Evolutionary conservation across 768 basidiomycete species (phyloP).

Genomic region (Sporobolomyces roseus): DNA sequence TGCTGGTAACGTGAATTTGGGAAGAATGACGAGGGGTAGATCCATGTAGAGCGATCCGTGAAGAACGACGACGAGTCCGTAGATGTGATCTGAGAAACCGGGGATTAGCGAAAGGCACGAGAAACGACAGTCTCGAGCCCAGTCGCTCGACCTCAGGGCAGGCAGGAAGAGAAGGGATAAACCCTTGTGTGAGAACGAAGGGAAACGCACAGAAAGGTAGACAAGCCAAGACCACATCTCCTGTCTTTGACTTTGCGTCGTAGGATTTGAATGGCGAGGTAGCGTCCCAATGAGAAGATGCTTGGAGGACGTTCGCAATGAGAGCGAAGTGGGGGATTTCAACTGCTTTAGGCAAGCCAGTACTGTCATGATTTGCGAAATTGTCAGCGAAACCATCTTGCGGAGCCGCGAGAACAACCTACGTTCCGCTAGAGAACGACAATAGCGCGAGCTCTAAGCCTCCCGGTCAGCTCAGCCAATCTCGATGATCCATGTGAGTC

Average conservation of each 20-base stretch:
- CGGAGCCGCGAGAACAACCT: no score
- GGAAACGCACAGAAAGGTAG: slow-evolving; percentile 20
- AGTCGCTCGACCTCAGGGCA: no score
- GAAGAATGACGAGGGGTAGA: slow-evolving; percentile 16
- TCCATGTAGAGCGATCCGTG: slow-evolving; percentile 21
- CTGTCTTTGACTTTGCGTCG: slow-evolving; percentile 4
- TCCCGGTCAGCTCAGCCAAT: no score
- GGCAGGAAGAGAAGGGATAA: no score
- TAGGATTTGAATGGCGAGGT: background rate
- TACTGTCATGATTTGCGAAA: no score
- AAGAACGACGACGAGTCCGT: slow-evolving; percentile 28
- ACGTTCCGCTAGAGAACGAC: slow-evolving; percentile 32
- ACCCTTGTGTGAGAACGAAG: no score
- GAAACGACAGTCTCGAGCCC: no score
- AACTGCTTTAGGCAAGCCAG: slow-evolving; percentile 31
- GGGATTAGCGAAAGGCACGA: no score
- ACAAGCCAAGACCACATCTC: slow-evolving; percentile 27
- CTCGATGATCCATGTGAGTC: no score
- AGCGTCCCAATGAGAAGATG: background rate
- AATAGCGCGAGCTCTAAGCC: slow-evolving; percentile 28
- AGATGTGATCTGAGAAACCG: slow-evolving; percentile 31
- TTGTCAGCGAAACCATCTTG: no score
- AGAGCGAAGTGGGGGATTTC: slow-evolving; percentile 30
- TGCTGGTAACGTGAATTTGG: slow-evolving; percentile 9
- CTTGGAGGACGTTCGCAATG: slow-evolving; percentile 33